Base-by-base conservation (phyloP, 1,284 basidiomycete genomes). In the Boletus semigastroideus region DNA sequence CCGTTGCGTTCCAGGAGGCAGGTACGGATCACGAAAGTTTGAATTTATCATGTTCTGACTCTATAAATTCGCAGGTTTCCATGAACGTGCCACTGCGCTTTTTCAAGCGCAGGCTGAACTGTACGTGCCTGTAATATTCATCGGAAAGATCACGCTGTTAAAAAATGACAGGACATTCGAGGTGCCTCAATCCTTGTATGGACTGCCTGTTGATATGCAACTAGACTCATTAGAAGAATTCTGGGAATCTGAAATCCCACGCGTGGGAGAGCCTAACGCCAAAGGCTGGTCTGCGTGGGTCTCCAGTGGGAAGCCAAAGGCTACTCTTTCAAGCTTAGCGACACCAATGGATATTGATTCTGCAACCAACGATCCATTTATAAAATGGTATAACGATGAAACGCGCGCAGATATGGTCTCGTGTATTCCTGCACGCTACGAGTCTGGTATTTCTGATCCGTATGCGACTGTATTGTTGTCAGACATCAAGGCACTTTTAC, bases 61-160 rank as follows among this genome's bases (percentile, higher is more conserved):
- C 50, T 39, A 46, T 57, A 45, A 44, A 45, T 56, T 27, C 46
- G 42, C 54, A 84, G 82, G 82, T 31, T 85, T 75, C 51, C 50
- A 72, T 46, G 88, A 91, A 68, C 80, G 85, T 48, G 83, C 85
- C 14, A 83, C 75, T 48, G 87, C 86, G 6, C 69, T 90, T 59
- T 87, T 89, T 58, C 88, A 91, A 65, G 86, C 86, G 9, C 86
- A 90, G 67, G 81, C 84, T 19, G 88, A 90, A 68, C 57, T 90
- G 88, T 90, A 69, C 61, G 84, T 66, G 28, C 14, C 30, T 22
- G 5, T 25, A 25, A 25, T 25, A 19, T 16, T 42, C n/a, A 30
- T 37, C 22, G 14, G 5, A 31, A 42, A 37, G 19, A 53, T 9
- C 27, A 51, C 46, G 50, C 55, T 33, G 16, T 46, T 43, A 33